Conservation (phyloP, 1,139 yeast genomes). For the Lodderomyces jiufengensis region DNA sequence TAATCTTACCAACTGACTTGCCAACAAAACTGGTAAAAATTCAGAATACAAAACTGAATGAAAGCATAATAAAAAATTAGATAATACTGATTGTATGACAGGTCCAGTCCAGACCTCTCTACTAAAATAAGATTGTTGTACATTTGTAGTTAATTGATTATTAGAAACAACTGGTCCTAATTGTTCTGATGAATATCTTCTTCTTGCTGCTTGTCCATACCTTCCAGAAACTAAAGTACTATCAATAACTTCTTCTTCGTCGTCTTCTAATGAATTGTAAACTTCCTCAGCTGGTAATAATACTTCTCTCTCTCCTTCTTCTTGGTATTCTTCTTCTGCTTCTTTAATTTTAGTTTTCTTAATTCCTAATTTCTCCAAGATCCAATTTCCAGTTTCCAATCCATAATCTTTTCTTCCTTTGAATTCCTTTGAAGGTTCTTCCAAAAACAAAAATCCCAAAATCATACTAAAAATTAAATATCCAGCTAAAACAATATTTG, state of each 20-base stretch:
- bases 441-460: slow-evolving; percentile 50
- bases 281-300: background rate
- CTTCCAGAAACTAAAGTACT: slow-evolving; percentile 21
- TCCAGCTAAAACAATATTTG: slow-evolving; percentile 52
- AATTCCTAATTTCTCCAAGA: slow-evolving; percentile 33
- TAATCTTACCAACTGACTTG: slow-evolving; percentile 41
- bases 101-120: slow-evolving; percentile 27
- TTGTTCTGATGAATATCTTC: slow-evolving; percentile 36
- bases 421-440: slow-evolving; percentile 53
- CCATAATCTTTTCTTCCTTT: slow-evolving; percentile 47
- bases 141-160: slow-evolving; percentile 12
- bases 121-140: slow-evolving; percentile 10
- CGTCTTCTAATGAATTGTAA: slow-evolving; percentile 4
- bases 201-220: slow-evolving; percentile 35
- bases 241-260: slow-evolving; percentile 4
- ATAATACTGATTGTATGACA: slow-evolving; percentile 38
- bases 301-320: background rate
- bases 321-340: background rate
- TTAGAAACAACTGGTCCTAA: slow-evolving; percentile 14
- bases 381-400: slow-evolving; percentile 48
- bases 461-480: slow-evolving; percentile 38
- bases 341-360: slow-evolving; percentile 26
- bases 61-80: slow-evolving; percentile 43
- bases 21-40: slow-evolving; percentile 57
- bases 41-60: slow-evolving; percentile 56